Conservation (phyloP, 108 stramenopile genomes). For the Discostella stelligeroides region DNA sequence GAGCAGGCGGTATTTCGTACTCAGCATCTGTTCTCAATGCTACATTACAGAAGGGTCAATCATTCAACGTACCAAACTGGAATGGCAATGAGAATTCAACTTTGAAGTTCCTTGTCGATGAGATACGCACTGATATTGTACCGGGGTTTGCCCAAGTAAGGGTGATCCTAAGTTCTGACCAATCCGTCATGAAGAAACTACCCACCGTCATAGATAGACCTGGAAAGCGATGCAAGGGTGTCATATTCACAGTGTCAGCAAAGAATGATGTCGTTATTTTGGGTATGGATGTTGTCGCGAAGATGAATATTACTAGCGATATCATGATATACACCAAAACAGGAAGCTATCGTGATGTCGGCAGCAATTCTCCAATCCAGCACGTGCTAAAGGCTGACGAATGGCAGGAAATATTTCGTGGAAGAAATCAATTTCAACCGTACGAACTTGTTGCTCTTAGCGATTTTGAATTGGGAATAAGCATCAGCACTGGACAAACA, state of each 20-base stretch:
- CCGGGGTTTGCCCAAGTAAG: too few relatives aligned
- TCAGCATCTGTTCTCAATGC: constrained; percentile 13
- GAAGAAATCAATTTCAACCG: background rate
- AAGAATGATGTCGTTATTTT: background rate
- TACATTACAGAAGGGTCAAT: background rate
- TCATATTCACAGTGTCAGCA: background rate
- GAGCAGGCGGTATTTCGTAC: too few relatives aligned
- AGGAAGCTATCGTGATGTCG: background rate
- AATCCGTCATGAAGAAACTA: too few relatives aligned
- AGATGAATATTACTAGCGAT: background rate
- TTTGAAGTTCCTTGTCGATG: too few relatives aligned
- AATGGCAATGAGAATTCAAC: background rate
- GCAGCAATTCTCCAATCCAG: background rate
- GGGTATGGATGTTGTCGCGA: background rate
- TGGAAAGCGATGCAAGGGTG: background rate
- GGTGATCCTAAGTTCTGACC: too few relatives aligned
- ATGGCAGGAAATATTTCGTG: background rate
- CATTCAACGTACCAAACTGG: constrained; percentile 20
- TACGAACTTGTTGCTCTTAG: background rate
- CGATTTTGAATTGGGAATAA: background rate
- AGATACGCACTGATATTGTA: too few relatives aligned
- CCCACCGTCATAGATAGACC: background rate
- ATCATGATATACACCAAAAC: background rate
- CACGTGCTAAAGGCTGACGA: background rate
- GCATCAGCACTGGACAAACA: background rate